These are phyloP conservation scores for Talaromyces wortmannii DNA, from an alignment of 495 filamentous ascomycete species.

Conservation along the genomic window DNA sequence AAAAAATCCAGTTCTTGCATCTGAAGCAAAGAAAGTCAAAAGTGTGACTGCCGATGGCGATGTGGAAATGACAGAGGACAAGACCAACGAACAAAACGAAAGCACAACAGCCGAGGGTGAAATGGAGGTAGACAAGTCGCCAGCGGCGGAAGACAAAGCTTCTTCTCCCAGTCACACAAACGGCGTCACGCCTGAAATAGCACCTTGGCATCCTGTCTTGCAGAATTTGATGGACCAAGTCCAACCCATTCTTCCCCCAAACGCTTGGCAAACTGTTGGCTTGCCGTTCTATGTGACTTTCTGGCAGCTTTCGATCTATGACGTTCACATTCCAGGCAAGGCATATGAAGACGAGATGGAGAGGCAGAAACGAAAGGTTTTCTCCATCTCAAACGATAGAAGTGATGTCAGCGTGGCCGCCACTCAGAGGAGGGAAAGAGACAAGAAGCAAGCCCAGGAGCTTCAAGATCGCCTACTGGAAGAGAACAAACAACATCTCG, in stretches of 20 bases:
- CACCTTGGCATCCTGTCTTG: constrained; percentile 65
- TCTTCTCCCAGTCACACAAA: neutral
- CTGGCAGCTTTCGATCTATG: constrained; percentile 81
- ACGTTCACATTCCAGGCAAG: constrained; percentile 64
- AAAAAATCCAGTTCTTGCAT: neutral
- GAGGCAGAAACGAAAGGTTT: constrained; percentile 52
- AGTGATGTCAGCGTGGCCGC: constrained; percentile 59
- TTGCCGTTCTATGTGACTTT: constrained; percentile 82
- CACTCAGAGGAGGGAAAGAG: constrained; percentile 55
- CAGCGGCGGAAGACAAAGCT: constrained; percentile 6
- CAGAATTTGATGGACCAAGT: constrained; percentile 68
- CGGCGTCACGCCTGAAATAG: constrained; percentile 12
- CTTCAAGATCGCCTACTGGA: constrained; percentile 54
- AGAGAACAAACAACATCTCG: constrained; percentile 64
- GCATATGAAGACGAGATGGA: constrained; percentile 69
- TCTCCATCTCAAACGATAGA: constrained; percentile 59
- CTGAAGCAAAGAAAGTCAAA: constrained; percentile 5
- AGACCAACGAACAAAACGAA: constrained; percentile 8
- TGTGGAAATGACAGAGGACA: constrained; percentile 25
- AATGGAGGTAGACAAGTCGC: constrained; percentile 35
- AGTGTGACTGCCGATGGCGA: constrained; percentile 19
- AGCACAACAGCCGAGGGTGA: constrained; percentile 9
- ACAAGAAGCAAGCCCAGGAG: constrained; percentile 53
- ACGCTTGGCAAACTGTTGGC: constrained; percentile 61
- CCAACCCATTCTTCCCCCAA: constrained; percentile 49